Evolutionary conservation across 1,139 yeast species (phyloP), one percentile per base, ranked within the genome.

Genomic region (Hyphopichia pseudoburtonii): DNA sequence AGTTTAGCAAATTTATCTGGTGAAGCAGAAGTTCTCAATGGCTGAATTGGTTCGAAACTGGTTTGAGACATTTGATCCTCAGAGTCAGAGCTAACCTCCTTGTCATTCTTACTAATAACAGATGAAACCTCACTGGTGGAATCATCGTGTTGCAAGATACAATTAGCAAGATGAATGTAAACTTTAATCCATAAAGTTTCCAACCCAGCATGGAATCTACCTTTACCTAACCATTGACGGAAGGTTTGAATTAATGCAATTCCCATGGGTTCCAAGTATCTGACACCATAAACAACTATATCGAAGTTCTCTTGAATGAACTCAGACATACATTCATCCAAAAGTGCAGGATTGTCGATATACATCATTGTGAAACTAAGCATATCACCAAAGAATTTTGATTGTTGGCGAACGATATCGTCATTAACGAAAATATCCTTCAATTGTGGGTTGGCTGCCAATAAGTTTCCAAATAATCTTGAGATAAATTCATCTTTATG

Each of bases 221-320:
- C 63, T 28, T 48, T 48, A 11, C 69, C 70, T 41, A 68, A 58
- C 54, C 63, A 53, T 47, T 64, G 64, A 39, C 64, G 64, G 45
- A 70, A 61, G 8, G 76, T 69, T 39, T 59, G 60, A 29, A 70
- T 60, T 32, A 71, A 55, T 10, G 69, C 62, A 28, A 59, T 47
- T 9, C 76, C 76, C 71, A 71, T 64, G 32, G 71, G 67, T 47
- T 70, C 76, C 45, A 70, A 60, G 48, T 70, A 70, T 17, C 49
- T 41, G 7, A 54, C 49, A 3, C 67, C 62, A 23, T 47, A 48
- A 5, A 44, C 38, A 22, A 61, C 52, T 39, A 68, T 51, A 9
- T 50, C 49, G 14, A 51, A 54, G 46, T 69, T 63, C 39, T 68
- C 73, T 25, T 48, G 47, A 27, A 60, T 57, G 48, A 68, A 70